phyloP scores from a whole-genome alignment of 257 asterid genomes.

The Phtheirospermum japonicum region DNA sequence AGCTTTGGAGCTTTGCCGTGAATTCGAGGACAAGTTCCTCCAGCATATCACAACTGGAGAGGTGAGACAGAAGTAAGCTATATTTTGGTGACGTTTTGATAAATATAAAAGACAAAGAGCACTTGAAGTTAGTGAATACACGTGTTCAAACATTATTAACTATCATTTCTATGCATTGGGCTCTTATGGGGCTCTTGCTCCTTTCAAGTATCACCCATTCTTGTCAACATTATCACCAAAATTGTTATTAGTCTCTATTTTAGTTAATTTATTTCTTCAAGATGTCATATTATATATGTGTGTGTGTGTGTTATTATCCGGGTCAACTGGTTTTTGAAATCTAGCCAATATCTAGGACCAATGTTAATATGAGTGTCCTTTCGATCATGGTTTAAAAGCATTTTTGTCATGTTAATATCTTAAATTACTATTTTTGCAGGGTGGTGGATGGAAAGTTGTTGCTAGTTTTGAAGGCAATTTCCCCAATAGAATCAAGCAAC shows the following conservation, averaged over 20 bases:
- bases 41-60: constrained; percentile 82
- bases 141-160: neutral
- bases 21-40: constrained; percentile 98
- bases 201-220: neutral
- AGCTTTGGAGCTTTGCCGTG: constrained; percentile 98
- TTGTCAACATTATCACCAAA: neutral
- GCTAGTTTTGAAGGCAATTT: constrained; percentile 97
- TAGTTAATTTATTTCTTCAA: neutral
- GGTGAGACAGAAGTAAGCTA: constrained; percentile 29
- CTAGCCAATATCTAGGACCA: too few species aligned
- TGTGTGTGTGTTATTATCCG: neutral
- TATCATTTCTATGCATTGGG: neutral
- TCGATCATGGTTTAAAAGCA: neutral
- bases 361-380: neutral
- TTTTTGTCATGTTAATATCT: neutral
- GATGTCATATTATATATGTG: neutral
- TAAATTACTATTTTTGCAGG: constrained; percentile 44
- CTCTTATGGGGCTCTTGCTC: neutral
- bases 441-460: constrained; percentile 98
- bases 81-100: constrained; percentile 17
- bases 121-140: neutral
- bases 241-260: neutral
- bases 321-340: neutral
- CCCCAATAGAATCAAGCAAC: constrained; percentile 90
- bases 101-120: neutral